Evolutionary conservation across 108 stramenopile species (phyloP).

Genomic region (Aureococcus anophagefferens): DNA sequence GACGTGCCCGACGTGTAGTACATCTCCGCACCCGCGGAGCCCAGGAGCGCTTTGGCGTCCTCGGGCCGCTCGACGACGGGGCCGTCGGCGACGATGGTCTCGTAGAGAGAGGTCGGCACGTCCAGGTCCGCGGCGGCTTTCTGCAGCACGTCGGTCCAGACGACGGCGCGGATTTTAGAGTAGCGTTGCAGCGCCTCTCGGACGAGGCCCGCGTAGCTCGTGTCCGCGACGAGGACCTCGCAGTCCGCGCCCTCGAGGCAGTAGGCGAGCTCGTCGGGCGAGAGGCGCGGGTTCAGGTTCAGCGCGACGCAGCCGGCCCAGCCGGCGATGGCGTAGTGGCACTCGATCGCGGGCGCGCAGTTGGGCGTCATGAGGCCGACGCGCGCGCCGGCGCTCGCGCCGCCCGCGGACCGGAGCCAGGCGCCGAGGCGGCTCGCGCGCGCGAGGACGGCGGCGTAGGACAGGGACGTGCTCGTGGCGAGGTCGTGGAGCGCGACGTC

Average conservation of each 20-base stretch:
- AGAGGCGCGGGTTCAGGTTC: constrained; percentile 5
- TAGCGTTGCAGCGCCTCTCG: too few species aligned
- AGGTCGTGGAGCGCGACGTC: background rate
- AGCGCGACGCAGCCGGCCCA: background rate
- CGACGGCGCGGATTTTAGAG: background rate
- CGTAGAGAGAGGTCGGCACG: background rate
- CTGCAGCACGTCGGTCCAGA: background rate
- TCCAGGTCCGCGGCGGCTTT: too few species aligned
- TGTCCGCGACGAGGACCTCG: constrained; percentile 4
- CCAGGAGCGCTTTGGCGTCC: too few species aligned
- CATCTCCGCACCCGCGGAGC: constrained; percentile 15
- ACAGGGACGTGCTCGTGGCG: background rate
- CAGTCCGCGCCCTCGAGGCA: constrained; percentile 1
- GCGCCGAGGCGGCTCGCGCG: background rate
- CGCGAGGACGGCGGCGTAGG: background rate
- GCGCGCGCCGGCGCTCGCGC: background rate
- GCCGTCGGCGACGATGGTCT: too few species aligned
- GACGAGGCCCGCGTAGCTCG: background rate
- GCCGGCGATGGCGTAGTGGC: constrained; percentile 1
- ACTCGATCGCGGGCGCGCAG: background rate
- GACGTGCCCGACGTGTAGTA: constrained; percentile 32
- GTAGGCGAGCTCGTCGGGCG: constrained; percentile 6
- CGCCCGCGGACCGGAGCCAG: background rate
- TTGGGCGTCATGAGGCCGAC: constrained; percentile 7
- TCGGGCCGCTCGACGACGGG: too few species aligned